Percentiles rank a stretch among this genome's conserved stretches.
Evolutionary conservation across 768 basidiomycete species (phyloP).

Genomic region (Boletus vinaceobasis): DNA sequence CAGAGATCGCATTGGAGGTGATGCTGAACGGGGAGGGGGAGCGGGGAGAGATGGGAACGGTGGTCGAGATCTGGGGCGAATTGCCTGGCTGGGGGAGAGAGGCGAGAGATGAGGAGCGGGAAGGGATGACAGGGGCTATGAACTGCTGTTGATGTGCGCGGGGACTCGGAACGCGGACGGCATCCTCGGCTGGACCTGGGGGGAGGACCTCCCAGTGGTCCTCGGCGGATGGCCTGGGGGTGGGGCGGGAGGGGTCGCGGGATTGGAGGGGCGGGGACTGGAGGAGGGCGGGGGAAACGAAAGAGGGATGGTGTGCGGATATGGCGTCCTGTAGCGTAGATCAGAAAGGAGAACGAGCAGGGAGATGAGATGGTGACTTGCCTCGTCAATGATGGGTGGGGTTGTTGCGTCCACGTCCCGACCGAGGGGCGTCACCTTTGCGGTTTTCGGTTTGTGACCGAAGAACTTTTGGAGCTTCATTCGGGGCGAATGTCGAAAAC

Average conservation of each 20-base stretch:
- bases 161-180: slow-evolving; percentile 19
- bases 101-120: slow-evolving; percentile 51
- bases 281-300: neutral
- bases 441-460: slow-evolving; percentile 43
- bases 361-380: neutral
- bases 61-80: slow-evolving; percentile 36
- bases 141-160: slow-evolving; percentile 26
- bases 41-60: slow-evolving; percentile 26
- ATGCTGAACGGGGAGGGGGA: slow-evolving; percentile 48
- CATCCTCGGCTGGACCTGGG: slow-evolving; percentile 24
- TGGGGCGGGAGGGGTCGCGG: slow-evolving; percentile 24
- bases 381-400: slow-evolving; percentile 30
- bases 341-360: neutral
- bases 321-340: slow-evolving; percentile 20
- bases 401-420: slow-evolving; percentile 20
- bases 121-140: slow-evolving; percentile 32
- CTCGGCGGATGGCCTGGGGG: slow-evolving; percentile 33
- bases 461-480: slow-evolving; percentile 61
- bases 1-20: slow-evolving; percentile 20
- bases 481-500: neutral
- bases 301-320: slow-evolving; percentile 20
- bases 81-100: slow-evolving; percentile 43
- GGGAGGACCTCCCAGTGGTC: slow-evolving; percentile 48
- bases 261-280: neutral
- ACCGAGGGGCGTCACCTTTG: slow-evolving; percentile 27